These are phyloP conservation scores for Mucor velutinosus DNA, from an alignment of 371 early-diverging fungal genomes.

Conservation along the genomic window DNA sequence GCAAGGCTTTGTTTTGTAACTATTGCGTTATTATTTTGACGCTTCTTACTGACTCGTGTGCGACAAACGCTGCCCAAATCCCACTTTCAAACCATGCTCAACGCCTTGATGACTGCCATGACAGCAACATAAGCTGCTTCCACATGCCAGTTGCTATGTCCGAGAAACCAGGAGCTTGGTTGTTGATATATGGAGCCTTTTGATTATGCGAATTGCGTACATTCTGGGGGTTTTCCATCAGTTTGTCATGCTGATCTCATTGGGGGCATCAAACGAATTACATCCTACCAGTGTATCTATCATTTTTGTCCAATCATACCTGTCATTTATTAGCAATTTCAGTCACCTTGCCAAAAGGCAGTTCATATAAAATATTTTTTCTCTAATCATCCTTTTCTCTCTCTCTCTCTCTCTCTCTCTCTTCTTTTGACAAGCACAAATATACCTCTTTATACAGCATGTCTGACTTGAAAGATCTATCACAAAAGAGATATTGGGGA, in stretches of 20 bases:
- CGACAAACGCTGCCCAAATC: background rate
- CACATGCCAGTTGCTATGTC: background rate
- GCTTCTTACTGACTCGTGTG: background rate
- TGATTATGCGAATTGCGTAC: background rate
- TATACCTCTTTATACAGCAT: conserved; percentile 8
- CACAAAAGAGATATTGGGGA: conserved; percentile 42
- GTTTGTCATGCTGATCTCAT: background rate
- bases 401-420: background rate
- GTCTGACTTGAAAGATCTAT: conserved; percentile 22
- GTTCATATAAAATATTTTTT: background rate
- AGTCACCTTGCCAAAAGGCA: conserved; percentile 5
- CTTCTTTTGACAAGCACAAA: background rate
- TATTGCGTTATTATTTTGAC: too few species aligned
- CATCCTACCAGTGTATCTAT: background rate
- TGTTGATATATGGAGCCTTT: background rate
- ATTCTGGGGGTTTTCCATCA: background rate
- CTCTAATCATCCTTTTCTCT: background rate
- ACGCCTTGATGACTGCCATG: background rate
- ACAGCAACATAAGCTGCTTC: background rate
- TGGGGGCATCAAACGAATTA: background rate
- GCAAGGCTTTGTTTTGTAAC: background rate
- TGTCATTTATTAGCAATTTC: conserved; percentile 1
- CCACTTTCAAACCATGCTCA: background rate
- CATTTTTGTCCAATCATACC: conserved; percentile 12
- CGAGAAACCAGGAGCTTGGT: background rate